These are phyloP conservation scores for Rhynchosporium agropyri DNA, from an alignment of 2,329 filamentous ascomycete species.

Conservation along the genomic window DNA sequence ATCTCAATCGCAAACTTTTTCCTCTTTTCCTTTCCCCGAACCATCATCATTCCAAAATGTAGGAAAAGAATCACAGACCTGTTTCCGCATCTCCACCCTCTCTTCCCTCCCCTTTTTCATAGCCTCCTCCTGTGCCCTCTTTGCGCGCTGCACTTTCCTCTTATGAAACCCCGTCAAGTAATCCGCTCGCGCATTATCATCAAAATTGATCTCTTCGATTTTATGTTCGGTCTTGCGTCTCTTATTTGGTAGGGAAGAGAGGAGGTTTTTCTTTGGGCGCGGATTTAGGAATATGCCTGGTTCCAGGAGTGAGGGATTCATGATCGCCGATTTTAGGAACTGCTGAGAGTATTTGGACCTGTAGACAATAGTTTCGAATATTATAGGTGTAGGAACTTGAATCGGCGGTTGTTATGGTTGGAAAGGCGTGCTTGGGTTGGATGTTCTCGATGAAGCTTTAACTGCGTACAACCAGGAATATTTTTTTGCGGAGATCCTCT, in stretches of 20 bases:
- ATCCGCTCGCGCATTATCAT: conserved; percentile 76
- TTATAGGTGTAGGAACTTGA: too few relatives aligned
- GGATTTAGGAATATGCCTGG: conserved; percentile 57
- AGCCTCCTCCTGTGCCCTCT: conserved; percentile 81
- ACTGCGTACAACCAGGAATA: not conserved
- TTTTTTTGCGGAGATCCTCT: conserved; percentile 17
- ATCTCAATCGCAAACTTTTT: too few relatives aligned
- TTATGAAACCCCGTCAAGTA: conserved; percentile 97
- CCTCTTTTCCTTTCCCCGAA: too few relatives aligned
- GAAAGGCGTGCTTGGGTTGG: not conserved
- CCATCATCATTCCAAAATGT: not conserved
- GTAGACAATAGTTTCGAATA: too few relatives aligned
- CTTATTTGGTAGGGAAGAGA: conserved; percentile 61
- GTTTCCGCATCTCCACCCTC: conserved; percentile 70
- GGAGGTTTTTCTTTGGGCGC: conserved; percentile 57
- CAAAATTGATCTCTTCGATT: conserved; percentile 84
- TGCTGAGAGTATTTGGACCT: not conserved
- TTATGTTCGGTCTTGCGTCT: conserved; percentile 60
- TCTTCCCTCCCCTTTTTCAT: conserved; percentile 78
- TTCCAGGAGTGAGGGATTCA: conserved; percentile 29
- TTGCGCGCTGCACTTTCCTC: conserved; percentile 83
- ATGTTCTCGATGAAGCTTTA: conserved; percentile 5
- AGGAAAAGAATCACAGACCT: conserved; percentile 57
- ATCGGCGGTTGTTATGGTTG: not conserved
- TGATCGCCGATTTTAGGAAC: conserved; percentile 14